Conservation (phyloP, 106 monocot species). For the Acorus gramineus region DNA sequence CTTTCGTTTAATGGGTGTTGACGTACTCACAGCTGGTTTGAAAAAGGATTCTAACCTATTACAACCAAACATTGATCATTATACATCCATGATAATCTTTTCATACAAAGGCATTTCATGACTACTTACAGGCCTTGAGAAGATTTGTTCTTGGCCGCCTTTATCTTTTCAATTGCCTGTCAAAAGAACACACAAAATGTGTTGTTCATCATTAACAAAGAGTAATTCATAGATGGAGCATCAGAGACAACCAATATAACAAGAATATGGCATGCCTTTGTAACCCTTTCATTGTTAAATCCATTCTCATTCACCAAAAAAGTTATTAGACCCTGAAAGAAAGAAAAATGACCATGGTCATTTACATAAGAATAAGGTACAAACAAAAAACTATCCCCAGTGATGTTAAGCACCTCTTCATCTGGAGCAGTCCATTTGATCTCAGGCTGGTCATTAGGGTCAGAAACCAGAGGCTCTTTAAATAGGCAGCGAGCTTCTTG, state of each 20-base stretch:
- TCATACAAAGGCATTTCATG: neutral
- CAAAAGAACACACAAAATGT: neutral
- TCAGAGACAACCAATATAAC: neutral
- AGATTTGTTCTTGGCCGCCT: no score
- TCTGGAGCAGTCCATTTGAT: no score
- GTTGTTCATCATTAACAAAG: neutral
- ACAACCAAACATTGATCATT: conserved; percentile 1
- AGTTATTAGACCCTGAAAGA: no score
- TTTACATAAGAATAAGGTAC: no score
- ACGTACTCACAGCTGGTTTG: conserved; percentile 48
- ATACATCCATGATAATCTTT: neutral
- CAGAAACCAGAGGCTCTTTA: no score
- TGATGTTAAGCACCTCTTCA: neutral
- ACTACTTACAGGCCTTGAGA: no score
- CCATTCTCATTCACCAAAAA: no score
- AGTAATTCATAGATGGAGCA: neutral
- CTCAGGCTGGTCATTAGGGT: no score
- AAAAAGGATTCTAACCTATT: conserved; percentile 86
- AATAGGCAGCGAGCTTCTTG: no score
- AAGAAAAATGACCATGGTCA: no score
- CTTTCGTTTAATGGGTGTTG: conserved; percentile 72
- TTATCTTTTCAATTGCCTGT: no score
- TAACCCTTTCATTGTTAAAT: neutral
- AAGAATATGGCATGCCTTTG: conserved; percentile 46
- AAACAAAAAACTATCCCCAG: neutral